phyloP scores from a whole-genome alignment of 495 filamentous ascomycete species.

The Xylaria grammica region DNA sequence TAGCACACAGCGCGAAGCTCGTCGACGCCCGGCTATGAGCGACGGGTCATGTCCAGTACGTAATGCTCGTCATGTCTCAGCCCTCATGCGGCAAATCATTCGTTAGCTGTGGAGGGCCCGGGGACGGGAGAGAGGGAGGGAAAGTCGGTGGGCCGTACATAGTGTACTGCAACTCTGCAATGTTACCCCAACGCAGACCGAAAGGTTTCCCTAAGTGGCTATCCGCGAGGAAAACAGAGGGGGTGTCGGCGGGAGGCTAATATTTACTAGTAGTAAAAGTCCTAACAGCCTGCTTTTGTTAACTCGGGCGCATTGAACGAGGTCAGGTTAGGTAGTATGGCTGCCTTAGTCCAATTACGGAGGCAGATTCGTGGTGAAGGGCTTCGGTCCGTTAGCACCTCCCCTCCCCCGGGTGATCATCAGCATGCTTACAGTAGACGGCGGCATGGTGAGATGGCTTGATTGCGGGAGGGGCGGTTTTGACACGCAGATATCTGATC shows the following conservation, averaged over 20 bases:
- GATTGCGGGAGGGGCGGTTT: background rate
- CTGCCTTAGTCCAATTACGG: too few relatives aligned
- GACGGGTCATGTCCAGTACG: background rate
- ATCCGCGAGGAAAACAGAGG: background rate
- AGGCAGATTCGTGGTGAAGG: background rate
- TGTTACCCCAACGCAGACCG: background rate
- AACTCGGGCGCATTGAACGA: background rate
- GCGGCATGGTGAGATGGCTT: background rate
- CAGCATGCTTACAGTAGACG: background rate
- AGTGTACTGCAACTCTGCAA: slow-evolving; percentile 1
- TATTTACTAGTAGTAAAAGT: too few relatives aligned
- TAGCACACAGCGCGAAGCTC: slow-evolving; percentile 3
- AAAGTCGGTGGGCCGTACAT: background rate
- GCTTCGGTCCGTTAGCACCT: too few relatives aligned
- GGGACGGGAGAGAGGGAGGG: background rate
- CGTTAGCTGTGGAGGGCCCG: background rate
- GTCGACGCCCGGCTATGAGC: slow-evolving; percentile 2
- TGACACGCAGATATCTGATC: background rate
- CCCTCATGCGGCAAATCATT: background rate
- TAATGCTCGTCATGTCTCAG: background rate
- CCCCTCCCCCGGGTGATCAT: background rate
- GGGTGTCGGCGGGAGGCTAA: too few relatives aligned
- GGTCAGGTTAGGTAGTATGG: too few relatives aligned
- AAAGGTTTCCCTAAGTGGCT: background rate
- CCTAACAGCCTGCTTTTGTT: background rate